phyloP scores from a whole-genome alignment of 306 rosid species.

The Dryas octopetala region DNA sequence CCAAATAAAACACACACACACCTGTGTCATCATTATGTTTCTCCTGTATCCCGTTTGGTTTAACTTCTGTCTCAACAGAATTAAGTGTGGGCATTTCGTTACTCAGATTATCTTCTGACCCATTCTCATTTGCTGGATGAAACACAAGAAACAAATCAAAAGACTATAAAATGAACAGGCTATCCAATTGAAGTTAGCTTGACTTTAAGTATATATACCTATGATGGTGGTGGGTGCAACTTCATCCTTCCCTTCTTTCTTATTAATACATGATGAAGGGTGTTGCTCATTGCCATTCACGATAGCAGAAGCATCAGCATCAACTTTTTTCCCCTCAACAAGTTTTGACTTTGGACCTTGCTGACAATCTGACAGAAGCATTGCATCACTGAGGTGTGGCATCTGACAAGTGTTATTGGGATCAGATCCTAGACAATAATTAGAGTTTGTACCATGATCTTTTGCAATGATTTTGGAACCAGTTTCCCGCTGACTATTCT shows the following conservation, averaged over 20 bases:
- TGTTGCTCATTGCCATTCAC: conserved; percentile 33
- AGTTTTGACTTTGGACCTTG: conserved; percentile 42
- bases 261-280: conserved; percentile 36
- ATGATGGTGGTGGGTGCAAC: conserved; percentile 28
- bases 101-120: conserved; percentile 40
- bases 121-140: conserved; percentile 49
- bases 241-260: conserved; percentile 46
- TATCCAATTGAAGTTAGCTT: conserved; percentile 22
- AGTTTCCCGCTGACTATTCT: conserved; percentile 42
- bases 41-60: conserved; percentile 42
- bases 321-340: conserved; percentile 44
- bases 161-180: background rate
- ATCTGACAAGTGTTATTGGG: conserved; percentile 31
- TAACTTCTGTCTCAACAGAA: conserved; percentile 26
- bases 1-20: conserved; percentile 1
- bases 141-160: conserved; percentile 1
- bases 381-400: conserved; percentile 24
- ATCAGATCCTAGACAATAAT: conserved; percentile 29
- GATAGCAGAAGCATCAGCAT: conserved; percentile 37
- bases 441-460: conserved; percentile 28
- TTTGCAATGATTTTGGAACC: conserved; percentile 36
- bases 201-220: conserved; percentile 54
- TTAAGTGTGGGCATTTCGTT: conserved; percentile 24
- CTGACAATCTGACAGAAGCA: conserved; percentile 38
- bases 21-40: conserved; percentile 38